A percentile compares a stretch with the other conserved stretches of the same genome.
phyloP scores from a whole-genome alignment of 1,139 yeast genomes.

The Hyphopichia khmerensis region DNA sequence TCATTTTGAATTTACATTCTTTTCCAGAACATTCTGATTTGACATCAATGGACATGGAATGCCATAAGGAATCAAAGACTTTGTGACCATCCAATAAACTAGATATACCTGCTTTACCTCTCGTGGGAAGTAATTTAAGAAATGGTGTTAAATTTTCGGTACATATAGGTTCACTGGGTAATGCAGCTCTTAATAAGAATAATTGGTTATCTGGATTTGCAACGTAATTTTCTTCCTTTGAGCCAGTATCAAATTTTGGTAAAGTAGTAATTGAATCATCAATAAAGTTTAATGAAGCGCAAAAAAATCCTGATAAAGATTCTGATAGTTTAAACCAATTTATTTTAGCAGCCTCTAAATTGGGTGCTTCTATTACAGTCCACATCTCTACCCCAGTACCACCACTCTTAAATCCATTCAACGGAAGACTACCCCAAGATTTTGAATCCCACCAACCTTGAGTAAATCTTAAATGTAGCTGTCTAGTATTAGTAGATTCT shows the following conservation, averaged over 20 bases:
- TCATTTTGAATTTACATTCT: slow-evolving; percentile 56
- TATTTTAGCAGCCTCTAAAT: slow-evolving; percentile 52
- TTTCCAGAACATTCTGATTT: slow-evolving; percentile 49
- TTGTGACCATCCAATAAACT: slow-evolving; percentile 90
- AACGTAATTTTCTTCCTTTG: slow-evolving; percentile 10
- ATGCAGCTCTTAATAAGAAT: slow-evolving; percentile 74
- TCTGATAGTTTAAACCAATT: slow-evolving; percentile 76
- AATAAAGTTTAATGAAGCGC: slow-evolving; percentile 91
- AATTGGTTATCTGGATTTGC: slow-evolving; percentile 35
- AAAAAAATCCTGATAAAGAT: slow-evolving; percentile 84
- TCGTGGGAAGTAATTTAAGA: slow-evolving; percentile 83
- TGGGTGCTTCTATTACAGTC: slow-evolving; percentile 74
- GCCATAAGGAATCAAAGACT: slow-evolving; percentile 95
- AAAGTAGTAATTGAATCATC: slow-evolving; percentile 76
- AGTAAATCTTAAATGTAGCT: slow-evolving; percentile 79
- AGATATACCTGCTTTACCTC: slow-evolving; percentile 88
- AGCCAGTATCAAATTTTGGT: slow-evolving; percentile 44
- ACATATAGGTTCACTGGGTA: slow-evolving; percentile 95
- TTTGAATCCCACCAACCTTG: slow-evolving; percentile 97
- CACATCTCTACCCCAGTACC: slow-evolving; percentile 96
- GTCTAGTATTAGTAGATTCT: slow-evolving; percentile 64
- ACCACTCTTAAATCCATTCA: slow-evolving; percentile 70
- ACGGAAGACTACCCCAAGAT: slow-evolving; percentile 82
- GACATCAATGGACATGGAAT: slow-evolving; percentile 85
- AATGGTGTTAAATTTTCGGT: slow-evolving; percentile 97